Base-by-base conservation (phyloP, 2,329 filamentous ascomycete species). In the Cytospora paraplurivora region DNA sequence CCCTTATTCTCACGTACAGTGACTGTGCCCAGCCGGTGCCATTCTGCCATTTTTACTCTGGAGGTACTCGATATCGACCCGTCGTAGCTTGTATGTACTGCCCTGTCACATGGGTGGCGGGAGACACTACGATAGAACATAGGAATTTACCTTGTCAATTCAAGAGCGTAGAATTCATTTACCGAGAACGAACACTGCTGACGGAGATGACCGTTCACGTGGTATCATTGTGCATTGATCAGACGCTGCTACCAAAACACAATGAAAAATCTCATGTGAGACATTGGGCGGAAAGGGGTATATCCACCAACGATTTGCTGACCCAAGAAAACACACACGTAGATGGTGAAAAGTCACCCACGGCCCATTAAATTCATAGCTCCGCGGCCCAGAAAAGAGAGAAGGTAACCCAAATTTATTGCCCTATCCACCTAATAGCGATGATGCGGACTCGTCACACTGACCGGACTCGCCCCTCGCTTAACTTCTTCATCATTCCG, bases 221-320 rank as follows among this genome's bases (percentile, higher is more conserved):
- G n/a, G 12, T 19, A 47, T 21, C 44, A 47, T 47, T 47, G 7
- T 47, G 44, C 44, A 12, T 19, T 47, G n/a, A 19, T 47, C 21
- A 47, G 21, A 47, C n/a, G 44, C 44, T 47, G n/a, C n/a, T 47
- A 47, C 21, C 44, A 7, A 1, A n/a, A 6, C 32, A 41, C 6
- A 34, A 62, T 55, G 21, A 51, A 21, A 55, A 37, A 56, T 34
- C 59, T 55, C 21, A 19, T 35, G 58, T 13, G 27, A 54, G 32
- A 49, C 35, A 60, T 54, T 35, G 37, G 27, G 27, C 27, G 27
- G 27, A 17, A 7, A 2, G 49, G 50, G 62, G 62, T 66, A 66
- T 66, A 64, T 66, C 62, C 44, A 49, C 47, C 60, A 35, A 44
- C 21, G 15, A 62, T 32, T 19, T 15, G 55, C 21, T 35, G 27